Evolutionary conservation across 2,329 filamentous ascomycete genomes (phyloP).

Genomic region (Sporothrix brunneoviolacea): DNA sequence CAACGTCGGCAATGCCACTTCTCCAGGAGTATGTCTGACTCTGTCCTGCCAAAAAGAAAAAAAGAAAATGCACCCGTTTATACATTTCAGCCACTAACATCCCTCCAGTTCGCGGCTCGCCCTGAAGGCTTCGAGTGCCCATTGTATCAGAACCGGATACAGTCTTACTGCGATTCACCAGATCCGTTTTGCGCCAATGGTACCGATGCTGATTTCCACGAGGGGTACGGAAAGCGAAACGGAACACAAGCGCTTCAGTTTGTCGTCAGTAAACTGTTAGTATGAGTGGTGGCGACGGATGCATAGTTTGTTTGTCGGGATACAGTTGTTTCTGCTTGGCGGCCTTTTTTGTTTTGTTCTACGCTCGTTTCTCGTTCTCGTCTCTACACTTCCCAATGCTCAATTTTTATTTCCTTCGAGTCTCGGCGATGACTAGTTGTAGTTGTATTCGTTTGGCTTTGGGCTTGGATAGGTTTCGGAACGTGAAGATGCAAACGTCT

Average conservation of each 20-base stretch:
- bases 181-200: slow-evolving; percentile 59
- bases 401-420: background rate
- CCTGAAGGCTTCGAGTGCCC: slow-evolving; percentile 48
- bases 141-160: slow-evolving; percentile 40
- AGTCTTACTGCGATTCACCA: slow-evolving; percentile 53
- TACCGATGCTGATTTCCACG: slow-evolving; percentile 45
- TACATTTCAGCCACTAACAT: too few species aligned
- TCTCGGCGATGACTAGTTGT: too few species aligned
- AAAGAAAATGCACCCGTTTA: too few species aligned
- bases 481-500: slow-evolving; percentile 28
- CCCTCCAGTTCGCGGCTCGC: slow-evolving; percentile 54
- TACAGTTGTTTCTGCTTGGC: too few species aligned
- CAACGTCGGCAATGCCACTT: slow-evolving; percentile 51
- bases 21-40: too few species aligned
- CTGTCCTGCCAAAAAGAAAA: too few species aligned
- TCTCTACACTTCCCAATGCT: background rate
- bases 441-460: too few species aligned
- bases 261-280: slow-evolving; percentile 44
- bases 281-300: background rate
- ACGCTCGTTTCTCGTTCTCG: background rate
- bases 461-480: slow-evolving; percentile 10
- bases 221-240: slow-evolving; percentile 52
- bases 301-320: too few species aligned
- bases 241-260: slow-evolving; percentile 50
- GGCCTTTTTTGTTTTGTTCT: too few species aligned